These are phyloP conservation scores for Psilocybe mexicana DNA, from an alignment of 1,284 basidiomycete genomes.

Conservation along the genomic window DNA sequence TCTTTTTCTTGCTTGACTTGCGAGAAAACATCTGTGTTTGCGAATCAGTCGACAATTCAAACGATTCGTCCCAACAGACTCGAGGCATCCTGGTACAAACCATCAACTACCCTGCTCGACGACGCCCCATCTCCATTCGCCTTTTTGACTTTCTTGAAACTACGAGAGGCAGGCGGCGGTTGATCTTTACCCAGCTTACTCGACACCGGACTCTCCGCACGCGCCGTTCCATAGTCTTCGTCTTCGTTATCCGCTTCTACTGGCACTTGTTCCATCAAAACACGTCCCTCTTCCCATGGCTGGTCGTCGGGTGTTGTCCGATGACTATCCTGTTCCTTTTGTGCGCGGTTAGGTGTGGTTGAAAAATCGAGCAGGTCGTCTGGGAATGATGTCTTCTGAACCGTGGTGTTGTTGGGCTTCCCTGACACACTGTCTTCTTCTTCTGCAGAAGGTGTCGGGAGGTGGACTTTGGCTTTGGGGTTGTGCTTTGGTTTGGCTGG, in stretches of 20 bases:
- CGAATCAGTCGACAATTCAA: background rate
- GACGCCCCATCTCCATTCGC: too few species aligned
- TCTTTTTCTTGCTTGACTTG: conserved; percentile 7
- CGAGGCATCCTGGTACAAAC: background rate
- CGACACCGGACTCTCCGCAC: too few species aligned
- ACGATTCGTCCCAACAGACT: background rate
- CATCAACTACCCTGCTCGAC: background rate
- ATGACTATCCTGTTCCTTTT: background rate
- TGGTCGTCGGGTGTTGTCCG: background rate
- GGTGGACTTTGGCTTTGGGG: background rate
- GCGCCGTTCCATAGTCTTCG: too few species aligned
- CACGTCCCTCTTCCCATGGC: background rate
- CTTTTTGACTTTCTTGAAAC: background rate
- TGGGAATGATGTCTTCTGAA: background rate
- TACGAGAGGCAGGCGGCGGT: background rate
- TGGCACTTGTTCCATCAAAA: too few species aligned
- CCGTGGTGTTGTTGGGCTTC: too few species aligned
- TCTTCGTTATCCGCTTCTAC: too few species aligned
- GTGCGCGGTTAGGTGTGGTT: background rate
- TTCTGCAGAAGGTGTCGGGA: background rate
- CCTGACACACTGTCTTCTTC: background rate
- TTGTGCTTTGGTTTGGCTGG: background rate
- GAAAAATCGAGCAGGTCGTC: background rate
- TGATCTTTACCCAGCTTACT: background rate
- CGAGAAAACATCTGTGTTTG: background rate